phyloP scores from a whole-genome alignment of 305 asterid genomes.

The Withania somnifera region DNA sequence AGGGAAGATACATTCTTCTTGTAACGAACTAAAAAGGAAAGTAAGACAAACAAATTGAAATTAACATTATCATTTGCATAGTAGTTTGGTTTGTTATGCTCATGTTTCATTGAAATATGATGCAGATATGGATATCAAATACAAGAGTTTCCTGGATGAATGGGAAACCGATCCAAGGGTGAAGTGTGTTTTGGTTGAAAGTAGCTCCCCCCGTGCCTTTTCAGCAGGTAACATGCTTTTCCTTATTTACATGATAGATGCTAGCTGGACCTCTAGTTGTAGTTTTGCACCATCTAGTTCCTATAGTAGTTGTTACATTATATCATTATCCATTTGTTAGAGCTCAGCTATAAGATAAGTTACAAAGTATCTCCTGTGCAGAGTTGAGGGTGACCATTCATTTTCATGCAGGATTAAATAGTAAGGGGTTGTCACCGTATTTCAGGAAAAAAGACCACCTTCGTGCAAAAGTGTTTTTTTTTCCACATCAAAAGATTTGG shows the following conservation, averaged over 20 bases:
- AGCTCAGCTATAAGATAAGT: not conserved
- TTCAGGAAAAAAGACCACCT: conserved; percentile 77
- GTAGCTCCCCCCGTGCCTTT: conserved; percentile 89
- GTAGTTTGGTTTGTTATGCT: not conserved
- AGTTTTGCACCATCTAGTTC: not conserved
- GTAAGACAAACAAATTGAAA: not conserved
- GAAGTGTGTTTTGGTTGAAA: conserved; percentile 75
- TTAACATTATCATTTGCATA: not conserved
- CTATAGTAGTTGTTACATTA: not conserved
- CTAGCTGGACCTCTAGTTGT: not conserved
- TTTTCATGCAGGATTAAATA: conserved; percentile 89
- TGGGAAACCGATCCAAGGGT: conserved; percentile 90
- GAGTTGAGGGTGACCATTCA: conserved; percentile 38
- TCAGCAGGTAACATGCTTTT: conserved; percentile 58
- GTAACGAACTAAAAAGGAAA: not conserved
- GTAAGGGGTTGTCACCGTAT: conserved; percentile 83
- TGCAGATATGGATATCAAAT: conserved; percentile 84
- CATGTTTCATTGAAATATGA: conserved; percentile 9
- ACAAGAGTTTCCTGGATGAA: conserved; percentile 69
- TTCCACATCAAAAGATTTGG: conserved; percentile 21
- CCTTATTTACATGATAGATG: not conserved
- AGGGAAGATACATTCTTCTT: not conserved
- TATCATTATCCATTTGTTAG: not conserved
- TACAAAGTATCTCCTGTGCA: not conserved
- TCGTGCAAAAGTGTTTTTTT: conserved; percentile 49